phyloP scores from a whole-genome alignment of 2,329 filamentous ascomycete species.

The Aspergillus piperis region DNA sequence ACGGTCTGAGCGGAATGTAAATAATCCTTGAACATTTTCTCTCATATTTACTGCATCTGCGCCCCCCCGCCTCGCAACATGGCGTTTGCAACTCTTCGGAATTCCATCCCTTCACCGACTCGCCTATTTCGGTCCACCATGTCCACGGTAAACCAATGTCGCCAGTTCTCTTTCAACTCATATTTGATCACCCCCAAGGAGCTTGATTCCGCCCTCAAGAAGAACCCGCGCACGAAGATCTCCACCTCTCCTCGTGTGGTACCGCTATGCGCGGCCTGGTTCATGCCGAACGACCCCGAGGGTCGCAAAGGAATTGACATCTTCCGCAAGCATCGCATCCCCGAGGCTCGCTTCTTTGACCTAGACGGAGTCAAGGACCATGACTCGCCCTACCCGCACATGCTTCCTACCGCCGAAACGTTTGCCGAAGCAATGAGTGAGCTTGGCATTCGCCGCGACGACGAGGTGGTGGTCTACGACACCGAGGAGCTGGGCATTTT shows the following conservation, averaged over 20 bases:
- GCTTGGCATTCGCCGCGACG: slow-evolving; percentile 82
- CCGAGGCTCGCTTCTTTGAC: slow-evolving; percentile 92
- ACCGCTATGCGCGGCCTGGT: slow-evolving; percentile 92
- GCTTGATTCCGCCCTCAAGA: slow-evolving; percentile 76
- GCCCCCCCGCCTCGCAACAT: slow-evolving; percentile 26
- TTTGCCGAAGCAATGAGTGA: slow-evolving; percentile 89
- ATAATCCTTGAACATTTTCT: slow-evolving; percentile 17
- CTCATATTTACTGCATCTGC: slow-evolving; percentile 5
- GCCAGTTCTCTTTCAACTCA: slow-evolving; percentile 63
- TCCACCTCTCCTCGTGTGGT: slow-evolving; percentile 81
- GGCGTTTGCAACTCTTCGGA: slow-evolving; percentile 39
- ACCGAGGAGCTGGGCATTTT: slow-evolving; percentile 89
- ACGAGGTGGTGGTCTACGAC: slow-evolving; percentile 93
- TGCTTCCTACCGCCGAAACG: slow-evolving; percentile 79
- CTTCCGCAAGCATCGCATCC: slow-evolving; percentile 81
- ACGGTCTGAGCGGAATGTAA: slow-evolving; percentile 30
- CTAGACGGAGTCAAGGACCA: slow-evolving; percentile 88
- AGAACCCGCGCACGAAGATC: slow-evolving; percentile 76
- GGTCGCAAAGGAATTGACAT: slow-evolving; percentile 75
- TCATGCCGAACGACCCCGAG: slow-evolving; percentile 81
- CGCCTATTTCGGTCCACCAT: slow-evolving; percentile 31
- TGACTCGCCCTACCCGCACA: slow-evolving; percentile 88
- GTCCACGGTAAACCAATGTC: slow-evolving; percentile 21
- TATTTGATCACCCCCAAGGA: slow-evolving; percentile 87
- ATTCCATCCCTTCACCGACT: slow-evolving; percentile 26